phyloP scores from a whole-genome alignment of 2,329 filamentous ascomycete genomes.

The Metarhizium anisopliae region DNA sequence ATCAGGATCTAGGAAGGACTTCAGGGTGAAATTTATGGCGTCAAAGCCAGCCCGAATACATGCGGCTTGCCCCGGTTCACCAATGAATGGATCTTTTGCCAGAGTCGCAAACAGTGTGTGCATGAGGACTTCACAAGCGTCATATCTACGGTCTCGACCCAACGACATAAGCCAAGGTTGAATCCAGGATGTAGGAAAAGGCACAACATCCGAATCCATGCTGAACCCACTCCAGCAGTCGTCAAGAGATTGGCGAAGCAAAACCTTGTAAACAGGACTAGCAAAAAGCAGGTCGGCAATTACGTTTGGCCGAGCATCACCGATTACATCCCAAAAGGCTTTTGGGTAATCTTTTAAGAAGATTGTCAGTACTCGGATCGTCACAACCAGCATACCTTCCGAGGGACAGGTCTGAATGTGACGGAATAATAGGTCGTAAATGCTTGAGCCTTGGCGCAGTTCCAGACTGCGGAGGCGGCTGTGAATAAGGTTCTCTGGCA shows the following conservation, averaged over 20 bases:
- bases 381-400: constrained; percentile 52
- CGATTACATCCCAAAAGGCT: constrained; percentile 84
- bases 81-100: constrained; percentile 43
- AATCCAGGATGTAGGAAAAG: constrained; percentile 70
- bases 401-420: constrained; percentile 43
- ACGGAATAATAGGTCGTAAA: constrained; percentile 51
- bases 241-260: constrained; percentile 53
- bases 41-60: constrained; percentile 59
- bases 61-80: constrained; percentile 47
- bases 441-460: constrained; percentile 53
- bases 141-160: constrained; percentile 63
- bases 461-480: constrained; percentile 74
- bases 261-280: constrained; percentile 54
- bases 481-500: constrained; percentile 66
- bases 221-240: constrained; percentile 31
- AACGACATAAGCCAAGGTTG: constrained; percentile 70
- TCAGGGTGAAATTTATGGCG: constrained; percentile 46
- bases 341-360: constrained; percentile 67
- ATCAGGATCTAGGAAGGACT: constrained; percentile 42
- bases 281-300: constrained; percentile 79
- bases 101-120: constrained; percentile 63
- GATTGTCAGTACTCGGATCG: constrained; percentile 61
- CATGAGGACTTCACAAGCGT: constrained; percentile 71
- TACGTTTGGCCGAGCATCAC: constrained; percentile 67
- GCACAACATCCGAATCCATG: constrained; percentile 36